Conservation (phyloP, 2,329 filamentous ascomycete genomes). For the Chrysoporthe puriensis region DNA sequence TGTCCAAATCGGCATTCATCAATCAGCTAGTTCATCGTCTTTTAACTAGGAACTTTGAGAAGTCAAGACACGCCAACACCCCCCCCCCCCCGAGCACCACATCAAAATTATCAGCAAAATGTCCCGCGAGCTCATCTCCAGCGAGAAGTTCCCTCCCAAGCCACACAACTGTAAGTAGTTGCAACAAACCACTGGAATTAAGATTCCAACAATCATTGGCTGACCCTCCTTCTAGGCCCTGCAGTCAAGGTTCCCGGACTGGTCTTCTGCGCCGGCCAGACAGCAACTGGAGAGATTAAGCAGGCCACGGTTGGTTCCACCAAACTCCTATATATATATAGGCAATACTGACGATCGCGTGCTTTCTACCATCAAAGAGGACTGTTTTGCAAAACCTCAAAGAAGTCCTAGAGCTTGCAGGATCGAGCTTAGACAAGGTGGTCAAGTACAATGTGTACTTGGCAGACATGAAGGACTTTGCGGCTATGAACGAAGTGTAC, state of each 20-base stretch:
- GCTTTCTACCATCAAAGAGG: not conserved
- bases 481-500: constrained; percentile 40
- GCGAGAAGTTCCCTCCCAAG: constrained; percentile 50
- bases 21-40: not conserved
- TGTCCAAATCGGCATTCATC: not conserved
- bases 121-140: constrained; percentile 51
- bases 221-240: constrained; percentile 38
- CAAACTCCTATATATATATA: not conserved
- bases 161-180: constrained; percentile 47
- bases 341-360: not conserved
- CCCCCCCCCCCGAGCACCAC: not conserved
- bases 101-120: constrained; percentile 35
- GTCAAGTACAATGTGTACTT: constrained; percentile 38
- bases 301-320: constrained; percentile 44
- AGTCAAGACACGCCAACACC: not conserved
- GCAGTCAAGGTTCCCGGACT: constrained; percentile 49
- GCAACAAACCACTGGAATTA: not conserved
- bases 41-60: not conserved
- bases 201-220: not conserved
- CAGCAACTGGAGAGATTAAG: constrained; percentile 53
- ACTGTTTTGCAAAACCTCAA: constrained; percentile 37
- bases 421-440: constrained; percentile 36
- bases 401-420: constrained; percentile 36
- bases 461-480: constrained; percentile 37
- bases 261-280: constrained; percentile 51